Evolutionary conservation across 2,329 filamentous ascomycete genomes (phyloP).

Genomic region (Arthroderma sp.): DNA sequence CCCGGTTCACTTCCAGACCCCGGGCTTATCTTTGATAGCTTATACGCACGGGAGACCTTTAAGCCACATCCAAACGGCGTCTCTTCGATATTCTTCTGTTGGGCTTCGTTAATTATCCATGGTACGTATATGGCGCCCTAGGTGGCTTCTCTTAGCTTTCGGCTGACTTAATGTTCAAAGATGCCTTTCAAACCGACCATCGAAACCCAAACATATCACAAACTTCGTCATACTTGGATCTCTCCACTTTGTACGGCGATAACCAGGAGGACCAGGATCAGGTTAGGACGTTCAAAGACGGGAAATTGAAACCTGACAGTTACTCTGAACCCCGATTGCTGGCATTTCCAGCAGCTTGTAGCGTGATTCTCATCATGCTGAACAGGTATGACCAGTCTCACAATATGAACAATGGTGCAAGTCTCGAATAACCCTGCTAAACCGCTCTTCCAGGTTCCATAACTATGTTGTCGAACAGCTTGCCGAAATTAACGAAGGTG

Average conservation of each 20-base stretch:
- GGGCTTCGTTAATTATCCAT: slow-evolving; percentile 41
- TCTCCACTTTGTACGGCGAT: slow-evolving; percentile 34
- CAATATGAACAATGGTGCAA: not conserved
- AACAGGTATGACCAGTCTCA: slow-evolving; percentile 23
- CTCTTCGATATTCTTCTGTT: slow-evolving; percentile 36
- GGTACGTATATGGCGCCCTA: slow-evolving; percentile 14
- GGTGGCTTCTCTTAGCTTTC: not conserved
- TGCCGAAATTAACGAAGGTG: slow-evolving; percentile 32
- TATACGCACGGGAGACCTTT: slow-evolving; percentile 34
- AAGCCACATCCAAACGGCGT: slow-evolving; percentile 31
- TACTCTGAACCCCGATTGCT: slow-evolving; percentile 24
- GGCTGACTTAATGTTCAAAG: slow-evolving; percentile 10
- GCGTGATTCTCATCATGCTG: slow-evolving; percentile 23
- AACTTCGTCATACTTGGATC: slow-evolving; percentile 36
- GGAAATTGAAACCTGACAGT: slow-evolving; percentile 27
- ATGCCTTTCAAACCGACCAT: slow-evolving; percentile 33
- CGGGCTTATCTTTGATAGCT: slow-evolving; percentile 20
- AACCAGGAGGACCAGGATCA: slow-evolving; percentile 21
- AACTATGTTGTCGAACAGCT: slow-evolving; percentile 27
- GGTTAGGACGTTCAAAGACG: slow-evolving; percentile 24
- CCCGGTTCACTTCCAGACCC: slow-evolving; percentile 16
- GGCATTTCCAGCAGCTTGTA: slow-evolving; percentile 23
- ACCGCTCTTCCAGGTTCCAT: slow-evolving; percentile 16
- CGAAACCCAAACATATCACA: slow-evolving; percentile 22
- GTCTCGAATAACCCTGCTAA: slow-evolving; percentile 47